Evolutionary conservation across 345 rosid species (phyloP).

Genomic region (Brassica juncea): DNA sequence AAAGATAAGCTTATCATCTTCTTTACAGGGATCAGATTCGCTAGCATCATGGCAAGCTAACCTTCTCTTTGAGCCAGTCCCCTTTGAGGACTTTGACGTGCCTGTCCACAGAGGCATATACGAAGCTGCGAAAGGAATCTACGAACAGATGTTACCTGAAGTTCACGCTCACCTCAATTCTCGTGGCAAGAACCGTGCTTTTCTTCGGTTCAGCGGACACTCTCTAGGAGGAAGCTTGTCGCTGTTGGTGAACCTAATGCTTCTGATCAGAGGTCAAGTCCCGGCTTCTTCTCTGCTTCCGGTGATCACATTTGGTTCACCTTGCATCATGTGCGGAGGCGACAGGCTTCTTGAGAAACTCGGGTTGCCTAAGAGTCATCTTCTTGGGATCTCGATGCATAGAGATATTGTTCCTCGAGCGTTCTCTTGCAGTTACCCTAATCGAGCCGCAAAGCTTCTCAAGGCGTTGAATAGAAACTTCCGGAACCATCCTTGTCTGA

Average conservation of each 20-base stretch:
- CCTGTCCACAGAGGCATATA: constrained; percentile 94
- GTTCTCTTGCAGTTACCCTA: constrained; percentile 91
- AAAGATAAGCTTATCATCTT: neutral
- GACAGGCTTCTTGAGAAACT: constrained; percentile 75
- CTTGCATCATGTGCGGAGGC: constrained; percentile 95
- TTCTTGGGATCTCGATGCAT: constrained; percentile 78
- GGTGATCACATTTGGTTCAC: constrained; percentile 89
- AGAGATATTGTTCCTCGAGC: constrained; percentile 98
- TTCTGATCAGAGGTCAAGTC: constrained; percentile 77
- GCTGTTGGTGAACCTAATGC: constrained; percentile 78
- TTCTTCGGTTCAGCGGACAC: constrained; percentile 91
- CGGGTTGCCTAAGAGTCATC: constrained; percentile 72
- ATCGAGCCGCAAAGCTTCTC: constrained; percentile 70
- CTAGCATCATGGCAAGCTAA: constrained; percentile 97
- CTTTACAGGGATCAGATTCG: constrained; percentile 80
- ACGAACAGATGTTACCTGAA: constrained; percentile 89
- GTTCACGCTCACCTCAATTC: constrained; percentile 67
- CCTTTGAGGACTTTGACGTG: constrained; percentile 85
- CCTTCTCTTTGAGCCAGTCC: constrained; percentile 85
- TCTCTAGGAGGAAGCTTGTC: constrained; percentile 98
- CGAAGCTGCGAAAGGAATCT: constrained; percentile 97
- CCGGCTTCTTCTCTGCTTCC: constrained; percentile 81
- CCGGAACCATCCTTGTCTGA: constrained; percentile 84
- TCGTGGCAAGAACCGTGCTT: constrained; percentile 57
- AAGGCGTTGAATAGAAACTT: constrained; percentile 87